Evolutionary conservation across 192 early-diverging fungal species (phyloP), one percentile per base, ranked within the genome.

Genomic region (Coemansia sp.): DNA sequence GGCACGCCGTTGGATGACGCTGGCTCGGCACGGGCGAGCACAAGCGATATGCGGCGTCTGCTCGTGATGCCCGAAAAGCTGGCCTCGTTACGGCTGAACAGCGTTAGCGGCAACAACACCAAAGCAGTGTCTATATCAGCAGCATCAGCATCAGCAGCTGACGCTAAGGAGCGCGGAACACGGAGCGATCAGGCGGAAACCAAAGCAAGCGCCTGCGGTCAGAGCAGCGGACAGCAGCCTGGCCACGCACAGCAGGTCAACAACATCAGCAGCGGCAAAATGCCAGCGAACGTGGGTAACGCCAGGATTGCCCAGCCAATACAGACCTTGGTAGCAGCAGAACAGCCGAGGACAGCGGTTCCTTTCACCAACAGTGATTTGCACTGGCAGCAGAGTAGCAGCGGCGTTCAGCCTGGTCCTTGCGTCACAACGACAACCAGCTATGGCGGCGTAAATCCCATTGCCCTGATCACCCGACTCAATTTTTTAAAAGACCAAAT

Each of bases 401-500:
- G 42, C 50, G 22, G 14, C 42, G 17, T 2, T 33, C 63, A 30
- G 56, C 42, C 42, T 45, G 42, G 42, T 16, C 42, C 42, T 16
- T 45, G 42, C 42, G 42, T 8, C 42, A 45, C 42, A 45, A 45
- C 42, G 14, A 16, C 42, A 12, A 16, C 42, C 4, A 20, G 51
- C 18, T 81, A 56, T 60, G 33, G 50, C 12, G 79, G 79, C 31
- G 71, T 82, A 18, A 82, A 82, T 55, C 74, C 79, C 3, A 49
- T 68, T 20, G 79, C 79, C 11, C 71, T 82, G 56, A 68, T 65
- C 45, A 73, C 71, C 25, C 62, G 79, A 12, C 74, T 82, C 16
- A 67, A 56, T 62, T 82, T 76, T 64, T 55, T 82, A 6, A 76
- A 82, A 55, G 63, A 73, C 5, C 71, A 82, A 58, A 72, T 82